Percentiles rank a stretch among this genome's conserved stretches.
Conservation (phyloP, 75 land plant genomes). For the Larix kaempferi region DNA sequence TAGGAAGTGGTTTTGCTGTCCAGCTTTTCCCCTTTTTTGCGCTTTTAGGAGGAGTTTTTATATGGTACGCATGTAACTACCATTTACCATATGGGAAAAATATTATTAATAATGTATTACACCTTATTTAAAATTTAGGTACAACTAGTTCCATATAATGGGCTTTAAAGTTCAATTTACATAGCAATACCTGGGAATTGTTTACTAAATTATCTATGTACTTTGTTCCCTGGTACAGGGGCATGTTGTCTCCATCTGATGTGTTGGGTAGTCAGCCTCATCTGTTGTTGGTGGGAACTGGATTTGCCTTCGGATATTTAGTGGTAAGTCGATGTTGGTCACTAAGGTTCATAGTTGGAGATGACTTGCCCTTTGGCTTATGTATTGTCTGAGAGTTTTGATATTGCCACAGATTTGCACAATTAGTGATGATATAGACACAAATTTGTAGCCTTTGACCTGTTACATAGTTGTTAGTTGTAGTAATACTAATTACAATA, state of each 20-base stretch:
- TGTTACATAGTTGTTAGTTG: neutral
- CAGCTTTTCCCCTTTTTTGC: constrained; percentile 87
- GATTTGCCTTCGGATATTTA: constrained; percentile 95
- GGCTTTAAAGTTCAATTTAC: neutral
- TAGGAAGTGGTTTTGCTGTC: constrained; percentile 5
- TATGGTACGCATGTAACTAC: constrained; percentile 49
- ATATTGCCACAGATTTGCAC: neutral
- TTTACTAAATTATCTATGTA: constrained; percentile 1
- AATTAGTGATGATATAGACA: constrained; percentile 1
- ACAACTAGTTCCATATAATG: neutral
- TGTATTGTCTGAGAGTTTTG: neutral
- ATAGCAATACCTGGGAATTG: neutral
- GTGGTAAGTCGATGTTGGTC: constrained; percentile 67
- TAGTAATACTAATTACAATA: neutral
- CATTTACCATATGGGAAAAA: too few relatives aligned
- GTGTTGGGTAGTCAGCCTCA: constrained; percentile 76
- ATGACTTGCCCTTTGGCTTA: neutral
- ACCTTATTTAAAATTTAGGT: constrained; percentile 1
- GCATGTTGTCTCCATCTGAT: constrained; percentile 85
- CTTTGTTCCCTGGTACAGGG: constrained; percentile 46
- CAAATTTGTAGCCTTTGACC: neutral
- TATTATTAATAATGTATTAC: neutral
- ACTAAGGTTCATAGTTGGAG: neutral
- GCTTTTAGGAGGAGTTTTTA: constrained; percentile 68
- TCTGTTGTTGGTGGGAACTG: constrained; percentile 77